A percentile compares a stretch with the other conserved stretches of the same genome.
These are phyloP conservation scores for Phytophthora palmivora DNA, from an alignment of 352 stramenopile genomes.

Conservation along the genomic window DNA sequence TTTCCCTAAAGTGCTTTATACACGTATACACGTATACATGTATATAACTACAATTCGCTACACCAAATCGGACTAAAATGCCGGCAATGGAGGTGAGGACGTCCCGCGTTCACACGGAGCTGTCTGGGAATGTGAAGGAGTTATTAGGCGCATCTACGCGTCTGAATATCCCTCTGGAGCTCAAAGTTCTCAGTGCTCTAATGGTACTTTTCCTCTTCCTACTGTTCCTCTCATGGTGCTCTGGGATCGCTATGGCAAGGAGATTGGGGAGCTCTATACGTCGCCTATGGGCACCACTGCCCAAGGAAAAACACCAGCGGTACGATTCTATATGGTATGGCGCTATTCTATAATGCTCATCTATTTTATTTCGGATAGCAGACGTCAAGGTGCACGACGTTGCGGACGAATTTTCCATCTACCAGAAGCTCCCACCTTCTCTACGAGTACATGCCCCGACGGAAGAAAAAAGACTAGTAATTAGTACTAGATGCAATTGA, in stretches of 20 bases:
- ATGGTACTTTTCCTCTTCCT: conserved; percentile 80
- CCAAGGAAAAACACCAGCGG: conserved; percentile 35
- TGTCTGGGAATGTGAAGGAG: conserved; percentile 40
- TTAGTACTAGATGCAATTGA: conserved; percentile 5
- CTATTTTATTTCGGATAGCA: conserved; percentile 10
- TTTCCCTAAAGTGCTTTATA: too few relatives aligned
- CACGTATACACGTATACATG: too few relatives aligned
- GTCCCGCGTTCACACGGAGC: conserved; percentile 21
- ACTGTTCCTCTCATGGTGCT: conserved; percentile 79
- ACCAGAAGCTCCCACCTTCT: conserved; percentile 88
- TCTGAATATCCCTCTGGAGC: conserved; percentile 58
- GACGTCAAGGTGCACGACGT: conserved; percentile 75
- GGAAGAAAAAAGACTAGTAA: conserved; percentile 57
- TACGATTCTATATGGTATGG: conserved; percentile 10
- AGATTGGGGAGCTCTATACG: conserved; percentile 85
- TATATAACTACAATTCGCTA: not conserved
- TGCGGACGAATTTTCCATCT: conserved; percentile 83
- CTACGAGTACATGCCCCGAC: conserved; percentile 86
- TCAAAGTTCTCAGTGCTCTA: conserved; percentile 74
- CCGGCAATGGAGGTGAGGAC: conserved; percentile 25
- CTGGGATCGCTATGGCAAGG: conserved; percentile 88
- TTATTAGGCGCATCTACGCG: conserved; percentile 40
- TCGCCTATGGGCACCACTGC: conserved; percentile 37
- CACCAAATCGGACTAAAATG: conserved; percentile 18
- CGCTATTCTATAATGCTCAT: conserved; percentile 3